A percentile compares a stretch with the other conserved stretches of the same genome.
Evolutionary conservation across 1,284 basidiomycete species (phyloP).

Genomic region (Rhodofomes roseus): DNA sequence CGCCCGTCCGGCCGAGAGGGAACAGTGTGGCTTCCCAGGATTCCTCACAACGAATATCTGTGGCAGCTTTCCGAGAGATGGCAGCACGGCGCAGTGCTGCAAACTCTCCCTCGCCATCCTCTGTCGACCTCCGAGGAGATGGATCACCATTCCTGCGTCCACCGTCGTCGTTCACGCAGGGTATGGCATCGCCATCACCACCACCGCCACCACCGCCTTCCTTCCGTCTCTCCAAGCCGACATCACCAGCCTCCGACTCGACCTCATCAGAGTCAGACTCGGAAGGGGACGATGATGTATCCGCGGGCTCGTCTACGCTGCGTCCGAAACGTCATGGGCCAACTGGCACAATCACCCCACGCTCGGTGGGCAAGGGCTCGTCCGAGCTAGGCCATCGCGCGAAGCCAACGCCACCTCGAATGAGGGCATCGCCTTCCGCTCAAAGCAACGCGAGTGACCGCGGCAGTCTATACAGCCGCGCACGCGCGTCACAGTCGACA

Average conservation of each 20-base stretch:
- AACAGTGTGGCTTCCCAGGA: slow-evolving; percentile 61
- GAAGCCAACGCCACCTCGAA: slow-evolving; percentile 14
- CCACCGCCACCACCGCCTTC: slow-evolving; percentile 2
- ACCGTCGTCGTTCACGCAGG: slow-evolving; percentile 12
- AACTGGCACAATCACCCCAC: slow-evolving; percentile 28
- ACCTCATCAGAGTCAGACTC: slow-evolving; percentile 20
- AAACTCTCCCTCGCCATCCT: slow-evolving; percentile 56
- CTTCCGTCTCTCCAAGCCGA: slow-evolving; percentile 14
- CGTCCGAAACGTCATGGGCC: slow-evolving; percentile 26
- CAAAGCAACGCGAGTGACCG: slow-evolving; percentile 11
- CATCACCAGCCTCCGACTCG: slow-evolving; percentile 10
- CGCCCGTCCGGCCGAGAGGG: slow-evolving; percentile 43
- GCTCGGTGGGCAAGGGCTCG: slow-evolving; percentile 17
- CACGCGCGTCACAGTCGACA: slow-evolving; percentile 33
- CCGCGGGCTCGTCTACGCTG: slow-evolving; percentile 33
- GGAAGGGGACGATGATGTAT: slow-evolving; percentile 32
- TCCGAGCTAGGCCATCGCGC: slow-evolving; percentile 30
- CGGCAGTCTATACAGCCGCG: slow-evolving; percentile 17
- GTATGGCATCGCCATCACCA: background rate
- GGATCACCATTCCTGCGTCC: slow-evolving; percentile 19
- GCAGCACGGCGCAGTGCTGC: slow-evolving; percentile 62
- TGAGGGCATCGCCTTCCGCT: slow-evolving; percentile 14
- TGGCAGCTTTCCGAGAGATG: slow-evolving; percentile 74
- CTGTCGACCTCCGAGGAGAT: slow-evolving; percentile 38
- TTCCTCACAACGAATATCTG: slow-evolving; percentile 65